These are phyloP conservation scores for Berberis vulgaris DNA, from an alignment of 164 flowering plant genomes.

Conservation along the genomic window DNA sequence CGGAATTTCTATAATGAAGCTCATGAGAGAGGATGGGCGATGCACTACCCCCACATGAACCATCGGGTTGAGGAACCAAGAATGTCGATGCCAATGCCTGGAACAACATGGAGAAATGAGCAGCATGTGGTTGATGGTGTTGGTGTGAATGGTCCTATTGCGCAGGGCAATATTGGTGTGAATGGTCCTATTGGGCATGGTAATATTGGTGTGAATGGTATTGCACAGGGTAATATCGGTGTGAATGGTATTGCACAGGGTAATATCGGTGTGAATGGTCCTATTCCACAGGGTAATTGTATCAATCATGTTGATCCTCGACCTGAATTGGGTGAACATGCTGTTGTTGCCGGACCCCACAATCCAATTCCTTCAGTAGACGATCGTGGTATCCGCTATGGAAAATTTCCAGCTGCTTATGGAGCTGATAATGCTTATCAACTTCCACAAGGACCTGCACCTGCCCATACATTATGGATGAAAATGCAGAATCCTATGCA, in stretches of 20 bases:
- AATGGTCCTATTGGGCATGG: slow-evolving; percentile 38
- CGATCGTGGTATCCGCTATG: slow-evolving; percentile 48
- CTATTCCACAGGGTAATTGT: slow-evolving; percentile 23
- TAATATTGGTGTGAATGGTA: slow-evolving; percentile 24
- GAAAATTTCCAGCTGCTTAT: slow-evolving; percentile 41
- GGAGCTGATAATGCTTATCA: slow-evolving; percentile 49
- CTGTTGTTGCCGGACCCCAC: slow-evolving; percentile 29
- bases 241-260: too few species aligned
- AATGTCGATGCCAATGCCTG: slow-evolving; percentile 24
- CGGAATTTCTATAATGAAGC: slow-evolving; percentile 34
- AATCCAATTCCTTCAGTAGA: slow-evolving; percentile 37
- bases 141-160: slow-evolving; percentile 32
- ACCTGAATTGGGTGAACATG: slow-evolving; percentile 50
- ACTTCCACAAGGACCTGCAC: slow-evolving; percentile 39
- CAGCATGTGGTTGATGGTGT: slow-evolving; percentile 44
- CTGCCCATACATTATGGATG: slow-evolving; percentile 49
- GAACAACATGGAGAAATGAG: slow-evolving; percentile 49
- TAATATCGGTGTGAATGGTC: too few species aligned
- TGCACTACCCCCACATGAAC: slow-evolving; percentile 40
- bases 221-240: too few species aligned
- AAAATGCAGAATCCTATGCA: slow-evolving; percentile 46
- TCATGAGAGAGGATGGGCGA: slow-evolving; percentile 66
- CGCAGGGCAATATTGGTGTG: slow-evolving; percentile 31
- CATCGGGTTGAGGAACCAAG: slow-evolving; percentile 55
- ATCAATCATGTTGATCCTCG: slow-evolving; percentile 43